A percentile compares a stretch with the other conserved stretches of the same genome.
These are phyloP conservation scores for Colletotrichum scovillei DNA, from an alignment of 2,329 filamentous ascomycete genomes.

Conservation along the genomic window DNA sequence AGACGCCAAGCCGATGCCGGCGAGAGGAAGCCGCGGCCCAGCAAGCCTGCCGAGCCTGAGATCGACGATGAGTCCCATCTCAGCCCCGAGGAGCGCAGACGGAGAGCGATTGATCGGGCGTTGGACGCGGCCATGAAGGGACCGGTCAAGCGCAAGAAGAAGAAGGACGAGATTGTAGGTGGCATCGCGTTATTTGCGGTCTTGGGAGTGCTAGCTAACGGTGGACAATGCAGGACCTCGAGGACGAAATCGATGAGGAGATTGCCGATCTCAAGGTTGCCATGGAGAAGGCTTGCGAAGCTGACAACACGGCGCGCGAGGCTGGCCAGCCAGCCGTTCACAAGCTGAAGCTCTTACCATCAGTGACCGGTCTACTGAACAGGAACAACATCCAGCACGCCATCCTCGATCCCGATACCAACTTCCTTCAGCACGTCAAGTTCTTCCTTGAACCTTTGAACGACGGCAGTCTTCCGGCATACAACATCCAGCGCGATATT, in stretches of 20 bases:
- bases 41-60: constrained; percentile 58
- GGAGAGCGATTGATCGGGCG: constrained; percentile 84
- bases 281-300: constrained; percentile 91
- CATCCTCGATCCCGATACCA: constrained; percentile 93
- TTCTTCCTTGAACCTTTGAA: constrained; percentile 97
- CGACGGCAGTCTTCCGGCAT: constrained; percentile 93
- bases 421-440: constrained; percentile 92
- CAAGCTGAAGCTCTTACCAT: constrained; percentile 93
- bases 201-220: constrained; percentile 38
- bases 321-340: constrained; percentile 85
- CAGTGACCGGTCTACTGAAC: constrained; percentile 89
- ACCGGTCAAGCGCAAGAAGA: constrained; percentile 77
- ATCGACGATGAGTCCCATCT: constrained; percentile 82
- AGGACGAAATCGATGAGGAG: constrained; percentile 89
- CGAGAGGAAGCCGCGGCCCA: constrained; percentile 59
- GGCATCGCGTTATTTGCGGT: background rate
- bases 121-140: constrained; percentile 92
- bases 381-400: constrained; percentile 87
- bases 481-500: constrained; percentile 96
- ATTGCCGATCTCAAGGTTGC: constrained; percentile 87
- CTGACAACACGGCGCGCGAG: constrained; percentile 85
- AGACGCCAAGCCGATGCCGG: constrained; percentile 55
- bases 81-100: constrained; percentile 85
- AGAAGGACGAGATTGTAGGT: constrained; percentile 88
- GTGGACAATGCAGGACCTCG: constrained; percentile 75